These are phyloP conservation scores for Podospora australis DNA, from an alignment of 495 filamentous ascomycete species.

Conservation along the genomic window DNA sequence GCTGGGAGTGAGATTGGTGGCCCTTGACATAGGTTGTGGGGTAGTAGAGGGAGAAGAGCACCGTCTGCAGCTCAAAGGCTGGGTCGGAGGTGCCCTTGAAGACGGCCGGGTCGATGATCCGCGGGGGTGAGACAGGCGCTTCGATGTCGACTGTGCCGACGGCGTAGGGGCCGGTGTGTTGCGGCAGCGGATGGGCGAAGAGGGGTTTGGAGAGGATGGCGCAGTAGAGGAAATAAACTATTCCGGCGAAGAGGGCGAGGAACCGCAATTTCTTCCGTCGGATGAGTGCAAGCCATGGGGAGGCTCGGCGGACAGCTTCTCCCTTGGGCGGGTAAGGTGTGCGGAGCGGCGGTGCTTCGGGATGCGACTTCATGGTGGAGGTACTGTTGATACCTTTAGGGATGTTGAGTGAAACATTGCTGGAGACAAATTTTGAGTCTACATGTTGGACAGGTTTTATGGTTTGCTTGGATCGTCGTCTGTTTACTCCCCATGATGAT, in stretches of 20 bases:
- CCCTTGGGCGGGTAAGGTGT: too few relatives aligned
- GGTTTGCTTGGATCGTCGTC: too few relatives aligned
- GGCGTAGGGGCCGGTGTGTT: conserved; percentile 41
- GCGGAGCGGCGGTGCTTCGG: too few relatives aligned
- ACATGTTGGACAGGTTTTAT: too few relatives aligned
- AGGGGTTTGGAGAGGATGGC: conserved; percentile 32
- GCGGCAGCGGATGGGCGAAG: conserved; percentile 38
- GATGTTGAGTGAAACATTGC: too few relatives aligned
- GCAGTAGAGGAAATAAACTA: conserved; percentile 32
- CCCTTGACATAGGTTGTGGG: conserved; percentile 26
- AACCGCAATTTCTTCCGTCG: conserved; percentile 21
- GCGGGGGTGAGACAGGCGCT: conserved; percentile 25
- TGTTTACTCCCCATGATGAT: too few relatives aligned
- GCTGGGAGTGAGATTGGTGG: background rate
- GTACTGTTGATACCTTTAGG: too few relatives aligned
- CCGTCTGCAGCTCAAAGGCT: conserved; percentile 42
- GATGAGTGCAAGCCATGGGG: too few relatives aligned
- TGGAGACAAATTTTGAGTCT: too few relatives aligned
- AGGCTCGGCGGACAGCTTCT: too few relatives aligned
- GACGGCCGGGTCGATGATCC: conserved; percentile 26
- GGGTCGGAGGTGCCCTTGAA: conserved; percentile 32
- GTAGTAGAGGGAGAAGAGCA: conserved; percentile 46
- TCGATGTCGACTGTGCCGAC: conserved; percentile 47
- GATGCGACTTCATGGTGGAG: too few relatives aligned
- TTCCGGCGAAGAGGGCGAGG: conserved; percentile 14